phyloP scores from a whole-genome alignment of 2,329 filamentous ascomycete species.

The Arthrobotrys megalospora region DNA sequence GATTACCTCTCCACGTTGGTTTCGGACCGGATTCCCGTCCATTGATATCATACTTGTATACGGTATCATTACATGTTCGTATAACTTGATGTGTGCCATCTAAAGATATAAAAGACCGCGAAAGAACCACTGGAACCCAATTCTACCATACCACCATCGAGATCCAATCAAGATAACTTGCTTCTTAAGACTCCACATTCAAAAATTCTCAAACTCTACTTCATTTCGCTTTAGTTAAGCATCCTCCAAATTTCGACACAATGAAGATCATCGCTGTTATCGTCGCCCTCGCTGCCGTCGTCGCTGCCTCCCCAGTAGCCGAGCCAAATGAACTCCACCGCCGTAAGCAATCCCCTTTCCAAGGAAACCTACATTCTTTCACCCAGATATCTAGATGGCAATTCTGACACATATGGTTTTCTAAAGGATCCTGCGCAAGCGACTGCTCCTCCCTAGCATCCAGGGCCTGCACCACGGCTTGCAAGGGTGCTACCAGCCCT shows the following conservation, averaged over 20 bases:
- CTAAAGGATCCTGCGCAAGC: conserved; percentile 22
- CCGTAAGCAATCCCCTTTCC: neutral
- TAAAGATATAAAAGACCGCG: neutral
- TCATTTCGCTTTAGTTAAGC: neutral
- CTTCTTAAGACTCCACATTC: neutral
- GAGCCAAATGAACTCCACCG: conserved; percentile 9
- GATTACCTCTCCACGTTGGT: neutral
- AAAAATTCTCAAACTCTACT: neutral
- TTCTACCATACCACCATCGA: neutral
- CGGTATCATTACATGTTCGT: too few species aligned
- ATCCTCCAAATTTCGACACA: neutral
- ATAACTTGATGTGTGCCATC: neutral
- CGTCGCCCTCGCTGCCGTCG: conserved; percentile 5
- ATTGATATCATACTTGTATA: too few species aligned
- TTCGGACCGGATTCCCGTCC: conserved; percentile 13
- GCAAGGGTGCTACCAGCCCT: conserved; percentile 23
- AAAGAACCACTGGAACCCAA: neutral
- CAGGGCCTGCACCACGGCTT: conserved; percentile 4
- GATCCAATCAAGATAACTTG: neutral
- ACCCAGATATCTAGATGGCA: too few species aligned
- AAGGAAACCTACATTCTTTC: neutral
- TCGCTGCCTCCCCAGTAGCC: conserved; percentile 21
- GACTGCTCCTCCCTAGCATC: conserved; percentile 6
- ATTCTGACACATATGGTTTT: conserved; percentile 8
- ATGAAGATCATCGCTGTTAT: conserved; percentile 23